Evolutionary conservation across 2,329 filamentous ascomycete species (phyloP).

Genomic region (Juglanconis sp.): DNA sequence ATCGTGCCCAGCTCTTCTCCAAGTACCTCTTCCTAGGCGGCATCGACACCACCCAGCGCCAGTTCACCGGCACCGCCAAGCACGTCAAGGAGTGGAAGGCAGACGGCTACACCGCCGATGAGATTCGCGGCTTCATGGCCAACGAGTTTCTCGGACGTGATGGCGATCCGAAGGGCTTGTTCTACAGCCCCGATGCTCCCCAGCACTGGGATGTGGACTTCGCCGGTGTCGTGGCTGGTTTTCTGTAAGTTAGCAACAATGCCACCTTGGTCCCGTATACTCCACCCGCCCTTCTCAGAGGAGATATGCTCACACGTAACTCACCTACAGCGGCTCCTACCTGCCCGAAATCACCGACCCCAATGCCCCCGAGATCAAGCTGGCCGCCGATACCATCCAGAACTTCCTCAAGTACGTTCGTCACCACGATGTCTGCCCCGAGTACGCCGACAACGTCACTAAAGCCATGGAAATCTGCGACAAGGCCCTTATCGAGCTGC

Average conservation of each 20-base stretch:
- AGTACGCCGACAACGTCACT: conserved; percentile 67
- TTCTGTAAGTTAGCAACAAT: conserved; percentile 56
- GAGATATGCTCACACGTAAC: neutral
- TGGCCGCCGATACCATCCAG: conserved; percentile 65
- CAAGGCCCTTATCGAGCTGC: conserved; percentile 64
- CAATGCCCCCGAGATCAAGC: conserved; percentile 51
- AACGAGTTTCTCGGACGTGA: conserved; percentile 55
- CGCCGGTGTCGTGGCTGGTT: conserved; percentile 70
- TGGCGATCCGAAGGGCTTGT: conserved; percentile 35
- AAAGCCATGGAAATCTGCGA: conserved; percentile 66
- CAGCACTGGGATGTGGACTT: conserved; percentile 80
- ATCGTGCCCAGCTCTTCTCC: conserved; percentile 64
- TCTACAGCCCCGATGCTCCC: conserved; percentile 46
- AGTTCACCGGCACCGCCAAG: conserved; percentile 58
- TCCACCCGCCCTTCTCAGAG: too few species aligned
- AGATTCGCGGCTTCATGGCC: conserved; percentile 63
- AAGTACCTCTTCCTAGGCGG: conserved; percentile 84
- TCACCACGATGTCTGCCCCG: conserved; percentile 80
- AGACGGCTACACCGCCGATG: conserved; percentile 50
- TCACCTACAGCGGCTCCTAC: conserved; percentile 45
- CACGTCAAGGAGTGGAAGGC: conserved; percentile 34
- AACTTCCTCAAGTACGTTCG: conserved; percentile 90
- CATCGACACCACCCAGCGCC: conserved; percentile 55
- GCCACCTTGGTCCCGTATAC: neutral
- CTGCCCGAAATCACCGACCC: conserved; percentile 56